phyloP scores from a whole-genome alignment of 2,329 filamentous ascomycete genomes.

The Neophaeococcomyces mojaviensis region DNA sequence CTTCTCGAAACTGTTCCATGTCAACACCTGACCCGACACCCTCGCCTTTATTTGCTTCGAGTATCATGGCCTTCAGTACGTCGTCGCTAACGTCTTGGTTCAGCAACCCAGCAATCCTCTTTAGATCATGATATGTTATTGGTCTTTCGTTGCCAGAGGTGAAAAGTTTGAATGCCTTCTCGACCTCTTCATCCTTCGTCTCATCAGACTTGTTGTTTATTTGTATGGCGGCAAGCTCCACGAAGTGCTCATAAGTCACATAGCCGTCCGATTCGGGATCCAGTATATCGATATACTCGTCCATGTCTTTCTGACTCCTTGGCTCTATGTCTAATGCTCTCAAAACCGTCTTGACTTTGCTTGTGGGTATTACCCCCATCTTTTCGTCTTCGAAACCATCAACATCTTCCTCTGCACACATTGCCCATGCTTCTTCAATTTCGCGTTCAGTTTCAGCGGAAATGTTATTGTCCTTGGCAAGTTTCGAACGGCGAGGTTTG shows the following conservation, averaged over 20 bases:
- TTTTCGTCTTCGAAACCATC: constrained; percentile 65
- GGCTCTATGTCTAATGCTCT: constrained; percentile 74
- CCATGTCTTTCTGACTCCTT: constrained; percentile 54
- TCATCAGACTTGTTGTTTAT: constrained; percentile 53
- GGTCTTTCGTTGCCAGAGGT: constrained; percentile 38
- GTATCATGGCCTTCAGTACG: constrained; percentile 83
- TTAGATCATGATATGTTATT: constrained; percentile 75
- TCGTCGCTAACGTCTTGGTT: constrained; percentile 80
- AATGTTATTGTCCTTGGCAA: constrained; percentile 86
- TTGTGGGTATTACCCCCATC: constrained; percentile 59
- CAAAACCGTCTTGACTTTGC: constrained; percentile 63
- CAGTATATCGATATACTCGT: constrained; percentile 69
- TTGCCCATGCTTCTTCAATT: constrained; percentile 79
- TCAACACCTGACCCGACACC: constrained; percentile 64
- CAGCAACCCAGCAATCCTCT: constrained; percentile 68
- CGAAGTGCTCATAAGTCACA: constrained; percentile 71
- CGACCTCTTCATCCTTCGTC: constrained; percentile 56
- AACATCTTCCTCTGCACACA: constrained; percentile 53
- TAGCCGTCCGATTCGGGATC: constrained; percentile 76
- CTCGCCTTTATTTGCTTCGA: constrained; percentile 80
- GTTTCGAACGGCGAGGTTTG: constrained; percentile 64
- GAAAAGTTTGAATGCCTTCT: constrained; percentile 77
- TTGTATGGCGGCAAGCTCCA: constrained; percentile 82
- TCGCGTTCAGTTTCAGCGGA: constrained; percentile 76
- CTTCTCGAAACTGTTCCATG: constrained; percentile 72